These are phyloP conservation scores for Penicillium glabrum DNA, from an alignment of 2,329 filamentous ascomycete genomes.

Conservation along the genomic window DNA sequence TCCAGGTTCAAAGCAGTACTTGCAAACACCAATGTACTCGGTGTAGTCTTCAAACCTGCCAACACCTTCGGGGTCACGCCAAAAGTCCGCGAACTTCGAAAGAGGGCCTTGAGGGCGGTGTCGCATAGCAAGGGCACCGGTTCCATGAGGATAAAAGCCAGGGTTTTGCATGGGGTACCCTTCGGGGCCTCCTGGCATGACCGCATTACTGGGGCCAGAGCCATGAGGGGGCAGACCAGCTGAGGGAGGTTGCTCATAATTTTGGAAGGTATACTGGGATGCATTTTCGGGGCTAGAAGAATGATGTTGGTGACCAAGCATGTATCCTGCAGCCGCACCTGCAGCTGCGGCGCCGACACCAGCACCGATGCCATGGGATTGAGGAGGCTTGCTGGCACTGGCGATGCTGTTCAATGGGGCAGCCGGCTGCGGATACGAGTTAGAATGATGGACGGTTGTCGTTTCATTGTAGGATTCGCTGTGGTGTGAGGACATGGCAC, in stretches of 20 bases:
- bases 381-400: conserved; percentile 25
- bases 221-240: conserved; percentile 11
- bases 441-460: conserved; percentile 13
- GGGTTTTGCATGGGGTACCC: conserved; percentile 31
- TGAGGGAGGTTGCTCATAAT: conserved; percentile 23
- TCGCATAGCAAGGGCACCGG: conserved; percentile 46
- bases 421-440: conserved; percentile 20
- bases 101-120: conserved; percentile 59
- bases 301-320: conserved; percentile 37
- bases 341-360: conserved; percentile 40
- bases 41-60: conserved; percentile 67
- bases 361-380: conserved; percentile 32
- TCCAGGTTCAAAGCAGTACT: conserved; percentile 63
- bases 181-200: conserved; percentile 46
- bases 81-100: conserved; percentile 58
- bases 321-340: conserved; percentile 44
- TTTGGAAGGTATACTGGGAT: conserved; percentile 35
- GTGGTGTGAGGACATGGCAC: conserved; percentile 26
- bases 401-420: conserved; percentile 8
- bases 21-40: conserved; percentile 65
- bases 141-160: conserved; percentile 32
- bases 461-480: conserved; percentile 17
- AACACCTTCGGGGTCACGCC: conserved; percentile 64
- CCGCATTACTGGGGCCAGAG: conserved; percentile 36
- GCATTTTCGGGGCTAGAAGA: conserved; percentile 29